A percentile compares a stretch with the other conserved stretches of the same genome.
Conservation (phyloP, 768 basidiomycete genomes). For the Punctularia strigosozonata region DNA sequence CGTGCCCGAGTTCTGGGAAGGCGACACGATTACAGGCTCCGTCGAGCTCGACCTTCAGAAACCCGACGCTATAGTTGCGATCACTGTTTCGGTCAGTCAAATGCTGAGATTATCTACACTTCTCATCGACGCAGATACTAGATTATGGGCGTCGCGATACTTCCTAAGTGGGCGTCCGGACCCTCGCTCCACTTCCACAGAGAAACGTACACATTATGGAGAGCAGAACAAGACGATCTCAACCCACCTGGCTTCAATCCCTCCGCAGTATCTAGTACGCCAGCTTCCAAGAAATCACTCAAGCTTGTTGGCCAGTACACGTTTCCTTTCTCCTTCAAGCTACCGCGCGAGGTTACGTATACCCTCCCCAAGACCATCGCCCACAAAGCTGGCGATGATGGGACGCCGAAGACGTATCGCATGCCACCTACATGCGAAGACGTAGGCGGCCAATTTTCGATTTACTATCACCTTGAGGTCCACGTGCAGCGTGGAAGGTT, state of each 20-base stretch:
- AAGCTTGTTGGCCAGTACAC: slow-evolving; percentile 1
- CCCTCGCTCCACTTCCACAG: not conserved
- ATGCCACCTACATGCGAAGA: not conserved
- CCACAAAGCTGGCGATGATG: not conserved
- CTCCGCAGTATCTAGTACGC: not conserved
- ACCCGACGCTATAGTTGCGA: slow-evolving; percentile 34
- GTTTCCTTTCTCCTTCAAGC: not conserved
- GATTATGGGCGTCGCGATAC: no score
- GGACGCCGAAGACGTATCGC: not conserved
- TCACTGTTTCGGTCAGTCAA: slow-evolving; percentile 32
- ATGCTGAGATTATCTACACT: no score
- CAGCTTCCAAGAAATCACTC: not conserved
- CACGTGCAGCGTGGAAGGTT: slow-evolving; percentile 3
- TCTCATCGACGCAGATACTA: no score
- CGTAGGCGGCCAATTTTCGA: not conserved
- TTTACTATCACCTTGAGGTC: slow-evolving; percentile 9
- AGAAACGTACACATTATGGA: not conserved
- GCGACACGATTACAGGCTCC: slow-evolving; percentile 35
- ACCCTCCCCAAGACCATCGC: not conserved
- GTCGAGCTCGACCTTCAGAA: slow-evolving; percentile 41
- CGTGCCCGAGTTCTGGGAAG: slow-evolving; percentile 34
- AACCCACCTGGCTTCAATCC: not conserved
- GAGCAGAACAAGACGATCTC: not conserved
- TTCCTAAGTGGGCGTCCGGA: not conserved
- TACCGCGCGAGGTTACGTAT: not conserved